Evolutionary conservation across 306 rosid genomes (phyloP), one percentile per base, ranked within the genome.

Genomic region (Cercis canadensis): DNA sequence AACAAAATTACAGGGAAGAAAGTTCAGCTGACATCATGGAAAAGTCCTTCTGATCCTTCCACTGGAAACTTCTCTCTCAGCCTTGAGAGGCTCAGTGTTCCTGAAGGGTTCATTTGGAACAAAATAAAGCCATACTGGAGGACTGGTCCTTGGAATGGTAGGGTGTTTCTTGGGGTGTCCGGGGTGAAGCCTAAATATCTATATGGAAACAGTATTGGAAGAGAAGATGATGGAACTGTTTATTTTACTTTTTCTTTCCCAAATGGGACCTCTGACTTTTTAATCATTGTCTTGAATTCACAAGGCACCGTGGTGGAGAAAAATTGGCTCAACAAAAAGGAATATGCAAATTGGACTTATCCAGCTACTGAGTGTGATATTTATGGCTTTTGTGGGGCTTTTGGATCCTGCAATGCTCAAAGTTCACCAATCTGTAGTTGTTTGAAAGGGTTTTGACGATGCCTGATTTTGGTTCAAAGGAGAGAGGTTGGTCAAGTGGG

Each of bases 61-160:
- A 5, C 0, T 4, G 84, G 81, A 50, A 52, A 17, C 52, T 80
- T 67, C 55, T 40, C 70, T 4, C 11, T 31, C 2, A 46, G 41
- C 14, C 32, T 80, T 6, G 64, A 80, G 4, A 63, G 54, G 4
- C 18, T 8, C 1, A 15, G 2, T 33, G 49, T 19, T 6, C 74
- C 84, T 5, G 85, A 75, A 53, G 9, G 32, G 24, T 57, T 76
- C n/a, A 3, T 72, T 9, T 72, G 76, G 82, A 67, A 77, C 51
- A 8, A 15, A 1, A 7, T 8, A 11, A 43, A 16, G 2, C 67
- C 58, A 0, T 16, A 52, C 17, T 67, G 62, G 71, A 52, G 83
- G 5, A 18, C 53, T 9, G 83, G 80, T 54, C 83, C 80, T 9
- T 79, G 83, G 83, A 68, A 79, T 6, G 63, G 81, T 55, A 34